phyloP scores from a whole-genome alignment of 2,329 filamentous ascomycete species.

The Apiospora hydei region DNA sequence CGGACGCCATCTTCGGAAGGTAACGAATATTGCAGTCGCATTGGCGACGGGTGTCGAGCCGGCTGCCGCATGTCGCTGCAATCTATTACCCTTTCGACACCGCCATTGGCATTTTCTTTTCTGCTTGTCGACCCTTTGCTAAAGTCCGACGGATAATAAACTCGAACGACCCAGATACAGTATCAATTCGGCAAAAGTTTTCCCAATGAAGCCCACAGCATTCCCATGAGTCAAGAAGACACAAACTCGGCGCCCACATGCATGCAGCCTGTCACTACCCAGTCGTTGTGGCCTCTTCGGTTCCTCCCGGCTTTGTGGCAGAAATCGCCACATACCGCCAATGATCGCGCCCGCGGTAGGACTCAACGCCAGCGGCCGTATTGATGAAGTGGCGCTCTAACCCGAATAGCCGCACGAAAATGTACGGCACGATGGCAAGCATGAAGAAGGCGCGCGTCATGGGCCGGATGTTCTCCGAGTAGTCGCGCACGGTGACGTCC shows the following conservation, averaged over 20 bases:
- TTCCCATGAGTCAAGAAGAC: not conserved
- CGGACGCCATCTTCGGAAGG: not conserved
- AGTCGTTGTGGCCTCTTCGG: slow-evolving; percentile 31
- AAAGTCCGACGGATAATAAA: not conserved
- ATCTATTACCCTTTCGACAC: not conserved
- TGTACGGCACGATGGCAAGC: slow-evolving; percentile 54
- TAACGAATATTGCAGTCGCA: not conserved
- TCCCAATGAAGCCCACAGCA: not conserved
- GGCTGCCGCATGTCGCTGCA: not conserved
- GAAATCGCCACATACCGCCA: slow-evolving; percentile 47
- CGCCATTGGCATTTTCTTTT: not conserved
- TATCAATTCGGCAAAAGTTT: not conserved
- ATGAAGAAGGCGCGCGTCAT: slow-evolving; percentile 57
- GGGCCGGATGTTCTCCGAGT: slow-evolving; percentile 54
- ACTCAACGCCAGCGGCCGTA: slow-evolving; percentile 51
- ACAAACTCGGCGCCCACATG: not conserved
- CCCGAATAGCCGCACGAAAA: slow-evolving; percentile 50
- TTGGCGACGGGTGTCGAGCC: not conserved
- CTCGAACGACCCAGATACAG: not conserved
- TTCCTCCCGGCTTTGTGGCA: slow-evolving; percentile 44
- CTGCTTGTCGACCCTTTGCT: not conserved
- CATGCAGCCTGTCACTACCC: not conserved
- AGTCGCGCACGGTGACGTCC: slow-evolving; percentile 52
- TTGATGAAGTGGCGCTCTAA: slow-evolving; percentile 57
- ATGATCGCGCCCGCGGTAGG: slow-evolving; percentile 42